Percentiles rank a stretch among this genome's conserved stretches.
Evolutionary conservation across 2,329 filamentous ascomycete species (phyloP).

Genomic region (Verticillium tricorpus): DNA sequence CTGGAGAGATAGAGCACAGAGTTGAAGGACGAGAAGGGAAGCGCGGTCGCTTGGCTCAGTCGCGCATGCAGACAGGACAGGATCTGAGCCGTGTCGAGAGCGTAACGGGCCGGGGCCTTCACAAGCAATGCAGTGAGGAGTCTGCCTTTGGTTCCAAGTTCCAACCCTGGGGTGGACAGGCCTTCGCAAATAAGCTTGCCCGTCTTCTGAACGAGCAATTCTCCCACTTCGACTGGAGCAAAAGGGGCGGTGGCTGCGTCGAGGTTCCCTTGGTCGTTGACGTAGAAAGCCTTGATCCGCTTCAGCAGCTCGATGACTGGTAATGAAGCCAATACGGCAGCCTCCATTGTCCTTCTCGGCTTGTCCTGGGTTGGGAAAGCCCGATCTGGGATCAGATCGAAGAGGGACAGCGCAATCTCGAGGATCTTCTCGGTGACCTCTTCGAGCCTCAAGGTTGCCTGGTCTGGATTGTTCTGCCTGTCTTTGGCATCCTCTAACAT

Average conservation of each 20-base stretch:
- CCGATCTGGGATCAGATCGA: constrained; percentile 61
- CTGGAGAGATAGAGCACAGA: constrained; percentile 55
- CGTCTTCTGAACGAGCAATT: constrained; percentile 59
- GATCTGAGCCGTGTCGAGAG: constrained; percentile 40
- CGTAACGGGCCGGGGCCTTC: constrained; percentile 42
- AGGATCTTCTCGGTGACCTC: constrained; percentile 29
- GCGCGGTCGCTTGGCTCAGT: constrained; percentile 29
- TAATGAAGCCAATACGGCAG: constrained; percentile 22
- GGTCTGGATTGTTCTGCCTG: constrained; percentile 15
- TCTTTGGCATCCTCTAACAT: constrained; percentile 54
- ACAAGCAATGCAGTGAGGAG: constrained; percentile 54
- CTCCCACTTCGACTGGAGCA: constrained; percentile 47
- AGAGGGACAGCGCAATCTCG: constrained; percentile 49
- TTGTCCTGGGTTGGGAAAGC: constrained; percentile 42
- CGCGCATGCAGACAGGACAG: constrained; percentile 47
- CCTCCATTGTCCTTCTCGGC: constrained; percentile 18
- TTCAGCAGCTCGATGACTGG: constrained; percentile 51
- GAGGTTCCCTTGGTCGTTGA: constrained; percentile 64
- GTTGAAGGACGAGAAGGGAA: constrained; percentile 53
- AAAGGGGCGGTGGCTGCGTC: constrained; percentile 60
- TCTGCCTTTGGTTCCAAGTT: constrained; percentile 53
- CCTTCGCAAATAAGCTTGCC: constrained; percentile 45
- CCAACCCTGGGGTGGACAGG: constrained; percentile 35
- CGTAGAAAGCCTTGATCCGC: constrained; percentile 62
- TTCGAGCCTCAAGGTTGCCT: constrained; percentile 20